These are phyloP conservation scores for Penicillium hesseltinei DNA, from an alignment of 2,329 filamentous ascomycete genomes.

Conservation along the genomic window DNA sequence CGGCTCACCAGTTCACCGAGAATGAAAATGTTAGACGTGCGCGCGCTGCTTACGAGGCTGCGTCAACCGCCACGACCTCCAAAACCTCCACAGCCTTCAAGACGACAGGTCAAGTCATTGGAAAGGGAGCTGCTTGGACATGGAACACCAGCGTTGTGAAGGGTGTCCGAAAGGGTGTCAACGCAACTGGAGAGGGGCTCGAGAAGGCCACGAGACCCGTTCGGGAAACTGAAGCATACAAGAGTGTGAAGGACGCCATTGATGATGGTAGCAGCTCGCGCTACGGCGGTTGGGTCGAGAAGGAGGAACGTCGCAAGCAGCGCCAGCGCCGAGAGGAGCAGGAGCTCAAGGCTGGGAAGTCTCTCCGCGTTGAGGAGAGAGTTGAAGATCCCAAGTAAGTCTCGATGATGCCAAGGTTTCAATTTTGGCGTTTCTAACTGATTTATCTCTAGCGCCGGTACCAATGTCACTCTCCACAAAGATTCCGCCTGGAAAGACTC, in stretches of 20 bases:
- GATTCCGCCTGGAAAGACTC: constrained; percentile 97
- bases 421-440: constrained; percentile 33
- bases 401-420: neutral
- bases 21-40: constrained; percentile 87
- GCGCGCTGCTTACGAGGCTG: constrained; percentile 80
- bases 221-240: constrained; percentile 90
- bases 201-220: constrained; percentile 96
- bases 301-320: constrained; percentile 82
- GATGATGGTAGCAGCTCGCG: constrained; percentile 94
- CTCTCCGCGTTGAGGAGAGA: constrained; percentile 57
- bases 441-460: constrained; percentile 68
- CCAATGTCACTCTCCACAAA: constrained; percentile 92
- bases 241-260: constrained; percentile 90
- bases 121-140: constrained; percentile 90
- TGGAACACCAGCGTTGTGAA: constrained; percentile 96
- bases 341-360: constrained; percentile 52
- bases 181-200: constrained; percentile 77
- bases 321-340: constrained; percentile 70
- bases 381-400: constrained; percentile 87
- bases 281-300: constrained; percentile 95
- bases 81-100: constrained; percentile 79
- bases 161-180: constrained; percentile 81
- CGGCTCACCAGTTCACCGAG: constrained; percentile 86
- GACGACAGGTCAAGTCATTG: constrained; percentile 79
- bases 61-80: constrained; percentile 76